A percentile compares a stretch with the other conserved stretches of the same genome.
Evolutionary conservation across 176 grass and related monocot genomes (phyloP).

Genomic region (Puya raimondii): DNA sequence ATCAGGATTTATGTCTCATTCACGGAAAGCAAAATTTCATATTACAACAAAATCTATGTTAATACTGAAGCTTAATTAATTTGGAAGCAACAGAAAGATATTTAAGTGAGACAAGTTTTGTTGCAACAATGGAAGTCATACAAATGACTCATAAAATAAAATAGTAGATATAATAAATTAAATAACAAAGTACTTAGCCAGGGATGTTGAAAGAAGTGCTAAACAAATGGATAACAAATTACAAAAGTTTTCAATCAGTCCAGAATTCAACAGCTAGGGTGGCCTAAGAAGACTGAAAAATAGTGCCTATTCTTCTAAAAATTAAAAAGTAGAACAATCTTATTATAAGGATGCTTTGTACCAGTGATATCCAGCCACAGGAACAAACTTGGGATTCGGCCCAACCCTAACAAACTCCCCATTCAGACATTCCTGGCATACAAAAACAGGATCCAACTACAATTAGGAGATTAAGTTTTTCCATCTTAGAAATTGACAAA

Average conservation of each 20-base stretch:
- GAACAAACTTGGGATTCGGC: conserved; percentile 82
- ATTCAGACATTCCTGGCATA: conserved; percentile 78
- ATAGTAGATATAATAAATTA: background rate
- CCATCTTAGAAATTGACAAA: too few relatives aligned
- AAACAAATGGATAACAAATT: background rate
- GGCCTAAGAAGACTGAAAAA: background rate
- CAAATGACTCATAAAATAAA: too few relatives aligned
- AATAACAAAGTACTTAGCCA: background rate
- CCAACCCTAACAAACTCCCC: conserved; percentile 95
- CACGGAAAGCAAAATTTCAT: too few relatives aligned
- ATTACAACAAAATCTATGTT: too few relatives aligned
- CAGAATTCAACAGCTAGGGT: background rate
- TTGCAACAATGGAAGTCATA: too few relatives aligned
- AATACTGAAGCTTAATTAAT: too few relatives aligned
- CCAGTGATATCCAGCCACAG: conserved; percentile 87
- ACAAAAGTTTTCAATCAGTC: background rate
- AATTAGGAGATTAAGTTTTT: too few relatives aligned
- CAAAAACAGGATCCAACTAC: background rate
- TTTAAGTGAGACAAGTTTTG: too few relatives aligned
- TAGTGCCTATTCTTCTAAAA: background rate
- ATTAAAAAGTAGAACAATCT: background rate
- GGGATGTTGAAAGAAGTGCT: background rate
- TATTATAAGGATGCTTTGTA: conserved; percentile 14
- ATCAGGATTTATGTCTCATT: too few relatives aligned
- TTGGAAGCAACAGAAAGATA: too few relatives aligned